Evolutionary conservation across 257 asterid species (phyloP).

Genomic region (Handroanthus guayacan): DNA sequence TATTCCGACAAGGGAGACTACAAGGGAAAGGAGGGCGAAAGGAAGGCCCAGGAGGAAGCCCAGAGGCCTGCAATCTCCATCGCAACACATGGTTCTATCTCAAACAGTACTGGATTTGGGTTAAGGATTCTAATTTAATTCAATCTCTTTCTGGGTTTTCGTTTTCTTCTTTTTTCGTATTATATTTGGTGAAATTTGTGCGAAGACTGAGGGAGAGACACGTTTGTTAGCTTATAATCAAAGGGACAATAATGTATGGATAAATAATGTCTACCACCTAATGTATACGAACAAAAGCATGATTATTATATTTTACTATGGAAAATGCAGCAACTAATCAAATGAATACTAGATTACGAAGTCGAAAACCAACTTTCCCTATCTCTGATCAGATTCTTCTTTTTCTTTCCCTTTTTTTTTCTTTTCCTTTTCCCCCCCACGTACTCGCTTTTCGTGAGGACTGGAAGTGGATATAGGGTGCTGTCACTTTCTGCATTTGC

Average conservation of each 20-base stretch:
- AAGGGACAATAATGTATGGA: not conserved
- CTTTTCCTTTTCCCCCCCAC: too few species aligned
- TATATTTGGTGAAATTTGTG: not conserved
- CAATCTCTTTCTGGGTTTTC: not conserved
- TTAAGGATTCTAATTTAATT: not conserved
- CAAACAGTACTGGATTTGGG: too few species aligned
- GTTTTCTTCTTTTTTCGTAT: not conserved
- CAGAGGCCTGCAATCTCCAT: slow-evolving; percentile 66
- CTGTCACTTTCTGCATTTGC: not conserved
- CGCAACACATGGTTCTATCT: slow-evolving; percentile 50
- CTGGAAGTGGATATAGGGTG: not conserved
- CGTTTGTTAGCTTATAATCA: slow-evolving; percentile 5
- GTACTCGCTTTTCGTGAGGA: not conserved
- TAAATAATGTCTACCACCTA: not conserved
- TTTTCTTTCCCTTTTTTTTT: not conserved
- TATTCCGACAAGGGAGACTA: slow-evolving; percentile 58
- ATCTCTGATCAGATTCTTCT: not conserved
- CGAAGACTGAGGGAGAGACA: not conserved
- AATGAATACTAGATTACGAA: not conserved
- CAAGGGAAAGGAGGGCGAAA: slow-evolving; percentile 64
- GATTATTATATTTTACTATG: not conserved
- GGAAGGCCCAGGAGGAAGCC: slow-evolving; percentile 66
- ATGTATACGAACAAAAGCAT: not conserved
- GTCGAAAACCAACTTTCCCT: not conserved
- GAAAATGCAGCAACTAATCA: too few species aligned